Base-by-base conservation (phyloP, 768 basidiomycete species). In the Lentinula sp. region DNA sequence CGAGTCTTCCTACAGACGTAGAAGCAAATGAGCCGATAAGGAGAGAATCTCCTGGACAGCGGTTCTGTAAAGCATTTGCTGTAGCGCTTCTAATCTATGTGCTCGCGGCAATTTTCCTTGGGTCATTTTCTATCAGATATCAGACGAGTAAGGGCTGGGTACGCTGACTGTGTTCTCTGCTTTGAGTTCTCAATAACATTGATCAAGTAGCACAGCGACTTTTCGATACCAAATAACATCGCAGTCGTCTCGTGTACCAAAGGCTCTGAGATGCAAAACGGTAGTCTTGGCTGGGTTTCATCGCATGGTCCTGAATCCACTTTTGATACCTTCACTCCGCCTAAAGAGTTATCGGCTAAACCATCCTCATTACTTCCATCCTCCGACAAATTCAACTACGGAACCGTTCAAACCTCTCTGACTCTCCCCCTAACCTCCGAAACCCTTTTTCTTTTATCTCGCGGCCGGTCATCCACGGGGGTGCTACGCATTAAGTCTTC, bases 381-480 rank as follows among this genome's bases (percentile, higher is more conserved):
- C 8, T 52, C 50, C 0, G 18, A 54, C 6, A n/a, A 15, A 33
- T 41, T 37, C 41, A 20, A n/a, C 10, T 41, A 41, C 12, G 39
- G 55, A 10, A 12, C 55, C 5, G 55, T 56, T 12, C 37, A 41
- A 43, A 56, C 55, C 12, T 56, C 55, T 13, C 23, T 56, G 6
- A 45, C 41, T 32, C 55, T 56, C 16, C 55, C 55, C 13, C 55
- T 56, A 13, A 23, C 55, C 41, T 56, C 37, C 20, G 41, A 56
- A 32, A 56, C n/a, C 3, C 60, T 77, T 33, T 78, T 72, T 41
- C 61, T 78, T 43, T 32, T 78, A 54, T 66, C 75, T 32, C 70
- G 70, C 5, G 77, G 77, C 0, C 63, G 66, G 9, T 62, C 66
- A 15, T 66, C 63, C 0, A 64, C 64, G 7, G 69, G 69, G 32